phyloP scores from a whole-genome alignment of 2,329 filamentous ascomycete species.

The Lachnellula subtilissima region DNA sequence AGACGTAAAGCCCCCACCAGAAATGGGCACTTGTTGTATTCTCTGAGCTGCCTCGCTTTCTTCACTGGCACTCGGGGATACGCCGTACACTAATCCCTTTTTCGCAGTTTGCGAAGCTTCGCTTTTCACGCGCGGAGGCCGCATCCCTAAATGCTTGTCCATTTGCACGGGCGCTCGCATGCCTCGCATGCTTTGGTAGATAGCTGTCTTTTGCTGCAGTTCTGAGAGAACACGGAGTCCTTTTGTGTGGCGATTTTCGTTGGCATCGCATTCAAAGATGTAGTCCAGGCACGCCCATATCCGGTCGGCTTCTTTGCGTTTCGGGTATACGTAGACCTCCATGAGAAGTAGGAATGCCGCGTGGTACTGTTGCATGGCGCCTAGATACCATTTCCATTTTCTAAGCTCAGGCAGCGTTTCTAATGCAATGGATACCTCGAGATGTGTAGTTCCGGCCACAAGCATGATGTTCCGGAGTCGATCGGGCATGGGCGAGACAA shows the following conservation, averaged over 20 bases:
- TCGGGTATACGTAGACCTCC: conserved; percentile 52
- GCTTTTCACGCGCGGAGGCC: conserved; percentile 14
- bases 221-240: conserved; percentile 56
- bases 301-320: conserved; percentile 50
- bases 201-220: conserved; percentile 54
- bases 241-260: conserved; percentile 51
- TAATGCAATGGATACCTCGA: conserved; percentile 51
- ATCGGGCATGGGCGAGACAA: conserved; percentile 47
- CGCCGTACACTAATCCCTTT: not conserved
- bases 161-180: conserved; percentile 44
- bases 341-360: conserved; percentile 62
- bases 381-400: conserved; percentile 65
- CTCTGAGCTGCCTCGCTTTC: not conserved
- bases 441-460: conserved; percentile 49
- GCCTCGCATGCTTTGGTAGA: conserved; percentile 56
- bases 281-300: conserved; percentile 71
- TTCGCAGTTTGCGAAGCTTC: not conserved
- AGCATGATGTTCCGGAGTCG: conserved; percentile 60
- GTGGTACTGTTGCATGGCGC: conserved; percentile 70
- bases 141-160: conserved; percentile 27
- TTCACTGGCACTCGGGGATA: not conserved
- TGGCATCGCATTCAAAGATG: conserved; percentile 58
- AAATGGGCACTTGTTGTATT: not conserved
- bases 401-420: conserved; percentile 48
- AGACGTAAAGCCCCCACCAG: not conserved